Base-by-base conservation (phyloP, 202 grass and related monocot genomes). In the Schoenoplectus triqueter region DNA sequence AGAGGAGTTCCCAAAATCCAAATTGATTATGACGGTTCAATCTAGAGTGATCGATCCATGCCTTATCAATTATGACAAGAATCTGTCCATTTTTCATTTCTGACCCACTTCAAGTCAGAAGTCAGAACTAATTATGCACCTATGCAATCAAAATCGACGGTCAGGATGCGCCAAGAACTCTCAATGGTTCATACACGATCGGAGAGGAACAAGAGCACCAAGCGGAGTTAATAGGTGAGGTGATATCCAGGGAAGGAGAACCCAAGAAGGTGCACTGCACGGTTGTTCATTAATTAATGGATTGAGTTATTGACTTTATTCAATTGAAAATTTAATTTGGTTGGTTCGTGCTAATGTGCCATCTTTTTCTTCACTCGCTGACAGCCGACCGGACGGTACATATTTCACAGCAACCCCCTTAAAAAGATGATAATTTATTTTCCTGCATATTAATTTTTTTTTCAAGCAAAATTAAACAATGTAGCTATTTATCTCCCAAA, bases 221-320 rank as follows among this genome's bases (percentile, higher is more conserved):
- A 40, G 49, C 1, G 49, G 48, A 76, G 73, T 50, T 40, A 15
- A 39, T 44, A 73, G 70, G 70, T 50, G 59, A 78, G 75, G 75
- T 79, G 22, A 11, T 79, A 79, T 79, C 55, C 44, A 45, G 75
- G 75, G 75, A 31, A 79, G 73, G 22, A 57, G 59, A 62, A 14
- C 11, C 15, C 55, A 11, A 41, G 22, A 31, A 61, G 60, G 14
- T 78, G 42, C 74, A 78, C n/a, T 78, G 17, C 75, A 78, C 54
- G 75, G 54, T 60, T 77, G 39, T 56, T 7, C 20, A 57, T 77
- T 55, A 52, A 75, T 75, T 49, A 2, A 10, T 7, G 39, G 7
- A 7, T 69, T 69, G 13, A 69, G 9, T 42, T 14, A 59, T 55
- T 55, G 50, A 22, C 75, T 60, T 4, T 79, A 17, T 42, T 60